Evolutionary conservation across 768 basidiomycete genomes (phyloP).

Genomic region (Hemileccinum impolitum): DNA sequence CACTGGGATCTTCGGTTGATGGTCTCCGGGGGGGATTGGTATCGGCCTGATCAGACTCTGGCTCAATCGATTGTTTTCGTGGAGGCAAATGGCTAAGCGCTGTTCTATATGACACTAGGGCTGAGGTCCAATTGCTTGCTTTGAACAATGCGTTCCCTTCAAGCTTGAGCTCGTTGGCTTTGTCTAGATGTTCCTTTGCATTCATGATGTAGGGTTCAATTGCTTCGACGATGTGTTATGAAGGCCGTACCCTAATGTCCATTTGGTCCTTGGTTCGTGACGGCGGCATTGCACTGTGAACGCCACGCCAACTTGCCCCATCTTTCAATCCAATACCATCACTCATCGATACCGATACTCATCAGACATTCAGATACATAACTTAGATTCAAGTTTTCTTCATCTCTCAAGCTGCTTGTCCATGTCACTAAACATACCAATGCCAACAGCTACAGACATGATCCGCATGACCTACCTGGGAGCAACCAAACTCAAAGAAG

Average conservation of each 20-base stretch:
- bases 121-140: constrained; percentile 61
- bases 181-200: constrained; percentile 41
- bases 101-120: constrained; percentile 64
- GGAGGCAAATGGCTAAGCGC: constrained; percentile 68
- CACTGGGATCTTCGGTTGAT: constrained; percentile 7
- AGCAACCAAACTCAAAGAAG: constrained; percentile 28
- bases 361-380: too few species aligned
- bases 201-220: constrained; percentile 5
- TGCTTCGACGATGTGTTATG: not conserved
- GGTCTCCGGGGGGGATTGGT: constrained; percentile 18
- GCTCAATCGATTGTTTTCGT: constrained; percentile 26
- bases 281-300: too few species aligned
- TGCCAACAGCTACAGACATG: constrained; percentile 26
- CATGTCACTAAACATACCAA: constrained; percentile 19
- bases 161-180: constrained; percentile 62
- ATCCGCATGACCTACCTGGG: constrained; percentile 26
- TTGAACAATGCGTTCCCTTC: constrained; percentile 78
- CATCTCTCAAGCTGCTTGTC: not conserved
- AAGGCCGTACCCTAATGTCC: constrained; percentile 1
- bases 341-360: too few species aligned
- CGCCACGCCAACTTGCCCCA: too few species aligned
- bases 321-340: too few species aligned
- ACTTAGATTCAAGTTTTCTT: not conserved
- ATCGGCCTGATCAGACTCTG: constrained; percentile 15
- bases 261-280: not conserved